These are phyloP conservation scores for Trapa incisa DNA, from an alignment of 345 rosid species.

Conservation along the genomic window DNA sequence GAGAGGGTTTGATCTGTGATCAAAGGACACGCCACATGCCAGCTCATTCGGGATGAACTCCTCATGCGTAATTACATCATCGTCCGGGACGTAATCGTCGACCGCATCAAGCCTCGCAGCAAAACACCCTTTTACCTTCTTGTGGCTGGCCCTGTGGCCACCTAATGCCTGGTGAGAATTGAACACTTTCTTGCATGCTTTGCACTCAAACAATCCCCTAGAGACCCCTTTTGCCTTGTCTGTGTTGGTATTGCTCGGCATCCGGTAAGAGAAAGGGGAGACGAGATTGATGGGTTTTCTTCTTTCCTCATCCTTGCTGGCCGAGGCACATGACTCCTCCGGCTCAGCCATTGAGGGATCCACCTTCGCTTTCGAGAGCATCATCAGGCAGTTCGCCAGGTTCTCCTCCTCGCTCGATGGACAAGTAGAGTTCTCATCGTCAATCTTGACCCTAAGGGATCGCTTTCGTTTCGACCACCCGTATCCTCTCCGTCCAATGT, in stretches of 20 bases:
- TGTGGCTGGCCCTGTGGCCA: conserved; percentile 98
- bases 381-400: conserved; percentile 84
- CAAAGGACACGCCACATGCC: conserved; percentile 19
- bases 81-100: conserved; percentile 28
- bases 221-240: conserved; percentile 29
- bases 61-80: conserved; percentile 34
- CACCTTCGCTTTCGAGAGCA: conserved; percentile 66
- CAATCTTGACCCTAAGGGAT: conserved; percentile 39
- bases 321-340: conserved; percentile 61
- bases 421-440: conserved; percentile 15
- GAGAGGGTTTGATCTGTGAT: conserved; percentile 23
- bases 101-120: conserved; percentile 50
- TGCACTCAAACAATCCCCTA: conserved; percentile 71
- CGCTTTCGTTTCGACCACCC: conserved; percentile 63
- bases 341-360: conserved; percentile 37
- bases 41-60: conserved; percentile 33
- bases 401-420: conserved; percentile 82
- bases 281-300: conserved; percentile 26
- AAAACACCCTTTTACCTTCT: conserved; percentile 95
- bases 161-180: conserved; percentile 98
- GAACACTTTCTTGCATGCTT: conserved; percentile 95
- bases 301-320: conserved; percentile 49
- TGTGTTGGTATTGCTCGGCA: background rate
- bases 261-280: conserved; percentile 21
- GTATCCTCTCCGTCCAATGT: conserved; percentile 15